Evolutionary conservation across 1,284 basidiomycete species (phyloP).

Genomic region (Puccinia hordei): DNA sequence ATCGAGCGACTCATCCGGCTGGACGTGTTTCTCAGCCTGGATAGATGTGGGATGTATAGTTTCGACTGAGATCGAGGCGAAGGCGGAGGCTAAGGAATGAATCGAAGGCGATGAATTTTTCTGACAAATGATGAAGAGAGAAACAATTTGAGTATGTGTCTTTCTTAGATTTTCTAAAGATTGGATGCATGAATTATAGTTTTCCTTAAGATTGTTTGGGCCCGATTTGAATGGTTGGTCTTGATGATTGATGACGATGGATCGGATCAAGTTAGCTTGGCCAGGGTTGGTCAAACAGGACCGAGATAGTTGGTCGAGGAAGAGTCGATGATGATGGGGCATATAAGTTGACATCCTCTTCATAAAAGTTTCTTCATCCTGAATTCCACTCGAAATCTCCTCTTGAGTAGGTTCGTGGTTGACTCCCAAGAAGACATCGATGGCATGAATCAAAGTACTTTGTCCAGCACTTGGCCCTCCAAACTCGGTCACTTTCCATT

Average conservation of each 20-base stretch:
- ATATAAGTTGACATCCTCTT: conserved; percentile 83
- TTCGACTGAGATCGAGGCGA: not conserved
- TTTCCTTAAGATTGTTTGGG: not conserved
- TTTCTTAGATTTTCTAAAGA: conserved; percentile 28
- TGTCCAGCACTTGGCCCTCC: conserved; percentile 90
- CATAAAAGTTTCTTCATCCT: conserved; percentile 65
- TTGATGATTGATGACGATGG: conserved; percentile 20
- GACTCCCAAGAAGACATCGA: conserved; percentile 86
- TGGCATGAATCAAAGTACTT: conserved; percentile 80
- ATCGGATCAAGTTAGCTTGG: conserved; percentile 19
- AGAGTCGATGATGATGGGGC: conserved; percentile 85
- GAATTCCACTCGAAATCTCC: conserved; percentile 53
- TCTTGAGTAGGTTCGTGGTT: conserved; percentile 64
- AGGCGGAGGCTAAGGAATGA: not conserved
- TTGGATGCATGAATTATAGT: conserved; percentile 36
- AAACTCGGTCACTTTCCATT: conserved; percentile 63
- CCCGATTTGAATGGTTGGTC: not conserved
- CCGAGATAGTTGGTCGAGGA: conserved; percentile 73
- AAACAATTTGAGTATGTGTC: conserved; percentile 21
- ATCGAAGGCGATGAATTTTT: not conserved
- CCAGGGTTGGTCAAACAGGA: conserved; percentile 48
- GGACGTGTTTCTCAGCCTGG: not conserved
- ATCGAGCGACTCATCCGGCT: not conserved
- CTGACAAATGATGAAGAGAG: conserved; percentile 29
- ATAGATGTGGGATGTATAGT: not conserved